These are phyloP conservation scores for Barnettozyma sucrosica DNA, from an alignment of 805 yeast species.

Conservation along the genomic window DNA sequence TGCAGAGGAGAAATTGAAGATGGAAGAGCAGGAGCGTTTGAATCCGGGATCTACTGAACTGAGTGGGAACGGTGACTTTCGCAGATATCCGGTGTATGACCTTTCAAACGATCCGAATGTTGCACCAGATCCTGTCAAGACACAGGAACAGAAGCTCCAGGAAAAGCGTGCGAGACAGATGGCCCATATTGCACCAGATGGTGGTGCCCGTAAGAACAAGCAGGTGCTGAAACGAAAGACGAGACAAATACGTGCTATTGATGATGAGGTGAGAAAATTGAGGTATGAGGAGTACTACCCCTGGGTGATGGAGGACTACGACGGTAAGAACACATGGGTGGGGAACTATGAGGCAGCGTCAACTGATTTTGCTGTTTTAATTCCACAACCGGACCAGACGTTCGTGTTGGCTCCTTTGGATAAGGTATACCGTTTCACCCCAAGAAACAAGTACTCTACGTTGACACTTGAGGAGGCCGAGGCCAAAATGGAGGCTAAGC, in stretches of 20 bases:
- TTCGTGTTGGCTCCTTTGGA: constrained; percentile 94
- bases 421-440: constrained; percentile 88
- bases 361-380: constrained; percentile 78
- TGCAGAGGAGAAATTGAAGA: constrained; percentile 30
- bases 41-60: constrained; percentile 28
- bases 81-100: constrained; percentile 10
- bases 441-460: constrained; percentile 89
- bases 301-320: constrained; percentile 97
- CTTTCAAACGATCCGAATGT: constrained; percentile 20
- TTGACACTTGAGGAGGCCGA: constrained; percentile 95
- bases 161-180: constrained; percentile 31
- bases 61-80: constrained; percentile 14
- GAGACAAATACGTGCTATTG: constrained; percentile 72
- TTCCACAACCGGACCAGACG: constrained; percentile 54
- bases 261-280: constrained; percentile 75
- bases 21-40: constrained; percentile 21
- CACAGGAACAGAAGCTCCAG: constrained; percentile 33
- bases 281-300: constrained; percentile 96
- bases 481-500: constrained; percentile 79
- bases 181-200: constrained; percentile 87
- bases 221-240: constrained; percentile 70
- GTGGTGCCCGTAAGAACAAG: constrained; percentile 70
- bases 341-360: constrained; percentile 91
- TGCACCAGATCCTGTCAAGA: constrained; percentile 28
- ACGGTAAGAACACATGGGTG: constrained; percentile 89